Conservation (phyloP, 306 rosid genomes). For the Glycine tomentella region DNA sequence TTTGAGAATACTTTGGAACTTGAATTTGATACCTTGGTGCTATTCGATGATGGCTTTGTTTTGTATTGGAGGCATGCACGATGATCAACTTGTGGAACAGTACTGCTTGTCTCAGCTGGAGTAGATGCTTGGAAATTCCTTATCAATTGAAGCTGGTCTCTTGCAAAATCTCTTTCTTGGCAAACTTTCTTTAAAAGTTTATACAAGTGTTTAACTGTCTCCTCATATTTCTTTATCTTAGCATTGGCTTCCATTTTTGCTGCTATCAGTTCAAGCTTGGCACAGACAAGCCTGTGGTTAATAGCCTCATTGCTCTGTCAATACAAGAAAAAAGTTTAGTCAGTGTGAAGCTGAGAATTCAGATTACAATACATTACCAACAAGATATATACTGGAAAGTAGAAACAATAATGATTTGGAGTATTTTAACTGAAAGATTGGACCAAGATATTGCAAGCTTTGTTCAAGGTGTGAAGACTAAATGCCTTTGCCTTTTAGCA, state of each 20-base stretch:
- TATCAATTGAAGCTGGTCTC: constrained; percentile 54
- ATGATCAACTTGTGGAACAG: constrained; percentile 23
- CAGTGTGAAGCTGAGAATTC: neutral
- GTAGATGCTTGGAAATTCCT: constrained; percentile 44
- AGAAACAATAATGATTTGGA: neutral
- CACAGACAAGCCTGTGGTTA: constrained; percentile 49
- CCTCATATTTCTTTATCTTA: constrained; percentile 55
- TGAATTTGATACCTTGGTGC: constrained; percentile 17
- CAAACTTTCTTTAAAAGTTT: constrained; percentile 51
- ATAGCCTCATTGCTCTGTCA: constrained; percentile 57
- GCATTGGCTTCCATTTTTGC: constrained; percentile 49
- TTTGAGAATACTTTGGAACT: constrained; percentile 21
- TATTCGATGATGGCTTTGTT: constrained; percentile 1
- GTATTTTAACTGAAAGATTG: constrained; percentile 5
- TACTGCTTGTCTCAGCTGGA: constrained; percentile 3
- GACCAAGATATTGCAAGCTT: neutral
- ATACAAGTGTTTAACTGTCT: constrained; percentile 49
- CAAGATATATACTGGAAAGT: neutral
- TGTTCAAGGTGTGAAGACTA: constrained; percentile 15
- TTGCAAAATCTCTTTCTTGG: constrained; percentile 79
- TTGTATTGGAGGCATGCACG: neutral
- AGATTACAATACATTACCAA: neutral
- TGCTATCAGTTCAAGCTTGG: constrained; percentile 54
- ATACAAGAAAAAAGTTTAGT: neutral
- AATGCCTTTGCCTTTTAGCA: neutral